These are phyloP conservation scores for Osmanthus fragrans DNA, from an alignment of 257 asterid species.

Conservation along the genomic window DNA sequence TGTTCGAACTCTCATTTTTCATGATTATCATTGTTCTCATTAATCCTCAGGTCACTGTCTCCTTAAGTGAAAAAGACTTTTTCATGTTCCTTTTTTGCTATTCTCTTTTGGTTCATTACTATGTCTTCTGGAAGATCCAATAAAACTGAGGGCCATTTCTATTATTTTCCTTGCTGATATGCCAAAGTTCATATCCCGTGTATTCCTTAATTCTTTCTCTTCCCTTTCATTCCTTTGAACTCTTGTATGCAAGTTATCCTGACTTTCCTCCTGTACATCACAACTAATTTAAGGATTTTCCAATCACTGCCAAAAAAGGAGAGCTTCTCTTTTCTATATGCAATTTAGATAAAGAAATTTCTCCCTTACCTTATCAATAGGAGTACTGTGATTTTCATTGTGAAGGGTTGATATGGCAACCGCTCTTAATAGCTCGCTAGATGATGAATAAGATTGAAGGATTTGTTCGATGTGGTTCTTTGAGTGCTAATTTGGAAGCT, in stretches of 20 bases:
- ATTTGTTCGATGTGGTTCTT: not conserved
- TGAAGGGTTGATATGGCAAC: not conserved
- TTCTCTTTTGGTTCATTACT: not conserved
- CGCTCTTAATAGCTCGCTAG: not conserved
- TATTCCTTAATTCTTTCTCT: not conserved
- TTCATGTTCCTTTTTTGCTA: not conserved
- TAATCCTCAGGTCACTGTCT: not conserved
- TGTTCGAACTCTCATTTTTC: not conserved
- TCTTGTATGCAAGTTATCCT: not conserved
- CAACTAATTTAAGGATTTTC: not conserved
- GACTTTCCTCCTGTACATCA: not conserved
- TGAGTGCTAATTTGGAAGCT: not conserved
- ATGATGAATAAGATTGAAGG: not conserved
- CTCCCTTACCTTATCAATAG: not conserved
- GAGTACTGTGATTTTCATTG: not conserved
- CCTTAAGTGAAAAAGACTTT: not conserved
- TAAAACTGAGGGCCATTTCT: not conserved
- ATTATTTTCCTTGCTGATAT: not conserved
- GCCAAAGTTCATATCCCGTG: not conserved
- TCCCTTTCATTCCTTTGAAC: not conserved
- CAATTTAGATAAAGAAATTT: not conserved
- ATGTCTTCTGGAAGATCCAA: not conserved
- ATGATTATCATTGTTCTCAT: not conserved
- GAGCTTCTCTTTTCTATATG: not conserved
- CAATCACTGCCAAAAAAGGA: not conserved